These are phyloP conservation scores for Polymyxa betae DNA, from an alignment of 208 protist genomes.

Conservation along the genomic window DNA sequence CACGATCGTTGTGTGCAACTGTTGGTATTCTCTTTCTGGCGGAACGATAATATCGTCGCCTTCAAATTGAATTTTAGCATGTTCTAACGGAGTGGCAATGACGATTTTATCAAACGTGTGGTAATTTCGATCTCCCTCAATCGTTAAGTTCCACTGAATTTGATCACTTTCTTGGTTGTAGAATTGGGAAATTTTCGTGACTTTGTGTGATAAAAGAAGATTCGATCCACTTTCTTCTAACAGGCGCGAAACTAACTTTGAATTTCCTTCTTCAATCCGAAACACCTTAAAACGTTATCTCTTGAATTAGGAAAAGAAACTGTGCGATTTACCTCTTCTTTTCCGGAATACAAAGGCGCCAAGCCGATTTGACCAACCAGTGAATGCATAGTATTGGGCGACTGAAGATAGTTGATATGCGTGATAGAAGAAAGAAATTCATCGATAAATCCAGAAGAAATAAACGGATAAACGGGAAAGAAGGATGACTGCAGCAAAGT, in stretches of 20 bases:
- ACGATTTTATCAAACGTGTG: neutral
- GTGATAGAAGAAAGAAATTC: neutral
- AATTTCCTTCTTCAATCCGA: neutral
- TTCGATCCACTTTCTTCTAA: neutral
- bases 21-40: neutral
- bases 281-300: slow-evolving; percentile 21
- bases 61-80: neutral
- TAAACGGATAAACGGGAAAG: neutral
- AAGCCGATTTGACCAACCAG: neutral
- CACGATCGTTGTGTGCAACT: neutral
- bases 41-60: neutral
- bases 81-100: neutral
- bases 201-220: neutral
- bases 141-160: neutral
- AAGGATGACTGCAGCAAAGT: neutral
- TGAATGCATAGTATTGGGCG: neutral
- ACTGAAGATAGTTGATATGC: slow-evolving; percentile 27
- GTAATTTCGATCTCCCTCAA: neutral
- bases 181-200: neutral
- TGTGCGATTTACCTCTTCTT: neutral
- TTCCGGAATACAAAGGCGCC: neutral
- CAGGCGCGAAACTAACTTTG: neutral
- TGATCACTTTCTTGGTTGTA: neutral
- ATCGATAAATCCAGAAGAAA: neutral
- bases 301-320: neutral